Conservation (phyloP, 305 asterid genomes). For the Striga hermonthica region DNA sequence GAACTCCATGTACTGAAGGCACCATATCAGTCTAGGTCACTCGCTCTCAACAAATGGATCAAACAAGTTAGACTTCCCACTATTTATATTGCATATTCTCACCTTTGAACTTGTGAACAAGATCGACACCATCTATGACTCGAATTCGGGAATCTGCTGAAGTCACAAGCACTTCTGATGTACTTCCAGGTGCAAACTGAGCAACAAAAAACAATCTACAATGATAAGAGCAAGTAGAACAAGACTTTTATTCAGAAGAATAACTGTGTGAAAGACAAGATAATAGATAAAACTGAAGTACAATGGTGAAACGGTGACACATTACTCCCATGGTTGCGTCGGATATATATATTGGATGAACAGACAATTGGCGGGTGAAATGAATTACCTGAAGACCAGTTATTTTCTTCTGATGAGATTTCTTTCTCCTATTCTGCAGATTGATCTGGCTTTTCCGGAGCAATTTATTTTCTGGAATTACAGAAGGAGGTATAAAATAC, state of each 20-base stretch:
- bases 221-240: too few species aligned
- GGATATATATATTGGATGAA: too few species aligned
- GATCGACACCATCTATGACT: slow-evolving; percentile 66
- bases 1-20: too few species aligned
- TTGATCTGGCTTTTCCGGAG: slow-evolving; percentile 54
- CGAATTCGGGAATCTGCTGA: slow-evolving; percentile 86
- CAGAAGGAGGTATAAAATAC: background rate
- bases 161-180: slow-evolving; percentile 75
- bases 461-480: slow-evolving; percentile 54
- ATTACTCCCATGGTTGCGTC: too few species aligned
- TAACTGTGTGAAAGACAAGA: too few species aligned
- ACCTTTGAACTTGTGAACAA: slow-evolving; percentile 89
- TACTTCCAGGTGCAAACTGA: slow-evolving; percentile 87
- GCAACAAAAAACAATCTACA: slow-evolving; percentile 11
- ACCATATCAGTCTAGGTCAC: too few species aligned
- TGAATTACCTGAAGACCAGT: slow-evolving; percentile 72
- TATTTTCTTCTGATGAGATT: slow-evolving; percentile 73
- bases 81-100: background rate
- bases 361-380: slow-evolving; percentile 1
- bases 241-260: too few species aligned
- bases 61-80: too few species aligned
- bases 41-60: too few species aligned
- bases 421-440: slow-evolving; percentile 74
- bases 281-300: too few species aligned
- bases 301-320: too few species aligned